Evolutionary conservation across 345 rosid genomes (phyloP).

Genomic region (Ceriops zippeliana): DNA sequence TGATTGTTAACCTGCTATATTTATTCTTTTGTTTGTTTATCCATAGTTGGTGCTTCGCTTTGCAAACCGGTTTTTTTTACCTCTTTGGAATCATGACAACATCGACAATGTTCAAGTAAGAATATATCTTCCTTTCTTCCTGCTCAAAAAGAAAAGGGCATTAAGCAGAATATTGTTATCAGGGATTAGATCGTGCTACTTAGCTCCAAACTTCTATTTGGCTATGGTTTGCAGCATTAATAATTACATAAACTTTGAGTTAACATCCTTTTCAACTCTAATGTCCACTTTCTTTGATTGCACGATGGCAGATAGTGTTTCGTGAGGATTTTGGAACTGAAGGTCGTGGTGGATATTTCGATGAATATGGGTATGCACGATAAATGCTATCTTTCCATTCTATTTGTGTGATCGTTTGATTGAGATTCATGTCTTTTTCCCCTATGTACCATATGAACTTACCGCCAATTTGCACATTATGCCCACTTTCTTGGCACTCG

Average conservation of each 20-base stretch:
- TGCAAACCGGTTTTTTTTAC: slow-evolving; percentile 91
- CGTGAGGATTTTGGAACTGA: slow-evolving; percentile 99
- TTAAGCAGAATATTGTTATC: too few relatives aligned
- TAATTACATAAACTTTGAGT: too few relatives aligned
- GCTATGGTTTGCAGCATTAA: not conserved
- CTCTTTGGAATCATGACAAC: slow-evolving; percentile 98
- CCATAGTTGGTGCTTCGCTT: slow-evolving; percentile 91
- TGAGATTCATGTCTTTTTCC: not conserved
- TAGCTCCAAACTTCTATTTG: not conserved
- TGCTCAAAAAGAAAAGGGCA: too few relatives aligned
- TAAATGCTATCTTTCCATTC: not conserved
- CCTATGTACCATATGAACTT: not conserved
- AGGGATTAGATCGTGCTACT: too few relatives aligned
- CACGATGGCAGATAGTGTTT: slow-evolving; percentile 73
- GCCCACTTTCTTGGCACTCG: not conserved
- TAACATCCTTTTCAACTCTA: not conserved
- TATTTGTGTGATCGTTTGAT: not conserved
- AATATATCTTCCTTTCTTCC: slow-evolving; percentile 10
- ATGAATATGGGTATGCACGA: slow-evolving; percentile 82
- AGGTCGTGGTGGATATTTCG: slow-evolving; percentile 98
- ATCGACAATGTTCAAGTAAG: slow-evolving; percentile 93
- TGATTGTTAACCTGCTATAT: slow-evolving; percentile 13
- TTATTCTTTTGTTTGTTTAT: slow-evolving; percentile 21
- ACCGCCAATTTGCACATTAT: not conserved
- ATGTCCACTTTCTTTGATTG: slow-evolving; percentile 6